These are phyloP conservation scores for Scleroderma citrinum DNA, from an alignment of 768 basidiomycete genomes.

Conservation along the genomic window DNA sequence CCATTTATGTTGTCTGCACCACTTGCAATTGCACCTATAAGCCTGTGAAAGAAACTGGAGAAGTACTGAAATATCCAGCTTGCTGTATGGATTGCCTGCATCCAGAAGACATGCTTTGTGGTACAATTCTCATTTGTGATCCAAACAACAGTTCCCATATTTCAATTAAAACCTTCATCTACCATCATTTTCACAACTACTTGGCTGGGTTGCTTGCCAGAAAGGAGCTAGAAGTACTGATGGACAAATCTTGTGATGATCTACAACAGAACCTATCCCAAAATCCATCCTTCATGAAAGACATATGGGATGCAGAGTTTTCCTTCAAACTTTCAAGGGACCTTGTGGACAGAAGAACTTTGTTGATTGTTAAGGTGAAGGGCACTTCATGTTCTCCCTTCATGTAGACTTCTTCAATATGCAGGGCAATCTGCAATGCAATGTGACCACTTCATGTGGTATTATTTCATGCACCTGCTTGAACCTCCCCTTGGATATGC, in stretches of 20 bases:
- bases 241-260: conserved; percentile 7
- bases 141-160: background rate
- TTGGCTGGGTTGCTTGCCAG: background rate
- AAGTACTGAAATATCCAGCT: background rate
- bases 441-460: conserved; percentile 20
- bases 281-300: conserved; percentile 1
- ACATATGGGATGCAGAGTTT: conserved; percentile 6
- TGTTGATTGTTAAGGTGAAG: conserved; percentile 13
- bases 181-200: background rate
- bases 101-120: background rate
- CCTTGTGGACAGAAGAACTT: conserved; percentile 11
- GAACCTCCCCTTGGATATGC: conserved; percentile 31
- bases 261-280: conserved; percentile 1
- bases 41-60: background rate
- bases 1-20: conserved; percentile 11
- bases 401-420: conserved; percentile 34
- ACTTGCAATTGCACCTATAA: conserved; percentile 10
- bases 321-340: conserved; percentile 24
- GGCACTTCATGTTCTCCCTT: conserved; percentile 27
- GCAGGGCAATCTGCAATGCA: conserved; percentile 17
- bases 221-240: conserved; percentile 4
- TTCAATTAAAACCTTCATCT: background rate
- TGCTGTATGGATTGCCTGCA: background rate
- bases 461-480: conserved; percentile 14
- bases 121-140: background rate